Evolutionary conservation across 306 rosid species (phyloP).

Genomic region (Sicyos edulis): DNA sequence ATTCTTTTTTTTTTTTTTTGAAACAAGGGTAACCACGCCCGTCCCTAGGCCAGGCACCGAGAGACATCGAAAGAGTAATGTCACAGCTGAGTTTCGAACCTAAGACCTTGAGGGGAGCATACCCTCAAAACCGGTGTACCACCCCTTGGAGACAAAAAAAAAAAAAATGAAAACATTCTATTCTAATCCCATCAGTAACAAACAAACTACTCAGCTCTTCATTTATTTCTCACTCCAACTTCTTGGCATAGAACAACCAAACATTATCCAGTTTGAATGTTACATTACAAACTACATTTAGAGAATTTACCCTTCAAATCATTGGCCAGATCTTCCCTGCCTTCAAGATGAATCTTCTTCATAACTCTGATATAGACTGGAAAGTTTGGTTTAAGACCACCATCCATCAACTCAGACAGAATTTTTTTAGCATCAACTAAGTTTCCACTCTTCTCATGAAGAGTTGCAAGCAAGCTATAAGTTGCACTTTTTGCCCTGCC

Average conservation of each 20-base stretch:
- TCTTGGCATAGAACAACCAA: neutral
- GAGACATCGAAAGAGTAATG: too few species aligned
- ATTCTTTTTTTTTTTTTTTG: too few species aligned
- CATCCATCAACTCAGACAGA: slow-evolving; percentile 58
- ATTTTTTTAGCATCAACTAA: slow-evolving; percentile 37
- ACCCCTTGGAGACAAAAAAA: too few species aligned
- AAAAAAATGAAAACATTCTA: too few species aligned
- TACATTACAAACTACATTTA: slow-evolving; percentile 26
- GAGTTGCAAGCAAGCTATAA: slow-evolving; percentile 63
- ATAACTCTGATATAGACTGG: slow-evolving; percentile 35
- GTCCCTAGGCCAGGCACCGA: too few species aligned
- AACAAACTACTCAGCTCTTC: slow-evolving; percentile 10
- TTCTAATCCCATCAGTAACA: neutral
- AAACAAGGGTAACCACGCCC: too few species aligned
- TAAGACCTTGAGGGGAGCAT: too few species aligned
- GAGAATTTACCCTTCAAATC: slow-evolving; percentile 41
- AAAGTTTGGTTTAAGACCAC: slow-evolving; percentile 54
- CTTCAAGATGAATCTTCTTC: slow-evolving; percentile 34
- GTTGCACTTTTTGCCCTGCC: slow-evolving; percentile 35
- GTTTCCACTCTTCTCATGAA: slow-evolving; percentile 48
- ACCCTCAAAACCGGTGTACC: too few species aligned
- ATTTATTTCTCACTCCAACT: slow-evolving; percentile 2
- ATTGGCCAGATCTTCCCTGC: slow-evolving; percentile 37
- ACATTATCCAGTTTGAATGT: slow-evolving; percentile 17
- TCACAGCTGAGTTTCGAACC: too few species aligned